phyloP scores from a whole-genome alignment of 2,329 filamentous ascomycete genomes.

The Talaromyces sp. region DNA sequence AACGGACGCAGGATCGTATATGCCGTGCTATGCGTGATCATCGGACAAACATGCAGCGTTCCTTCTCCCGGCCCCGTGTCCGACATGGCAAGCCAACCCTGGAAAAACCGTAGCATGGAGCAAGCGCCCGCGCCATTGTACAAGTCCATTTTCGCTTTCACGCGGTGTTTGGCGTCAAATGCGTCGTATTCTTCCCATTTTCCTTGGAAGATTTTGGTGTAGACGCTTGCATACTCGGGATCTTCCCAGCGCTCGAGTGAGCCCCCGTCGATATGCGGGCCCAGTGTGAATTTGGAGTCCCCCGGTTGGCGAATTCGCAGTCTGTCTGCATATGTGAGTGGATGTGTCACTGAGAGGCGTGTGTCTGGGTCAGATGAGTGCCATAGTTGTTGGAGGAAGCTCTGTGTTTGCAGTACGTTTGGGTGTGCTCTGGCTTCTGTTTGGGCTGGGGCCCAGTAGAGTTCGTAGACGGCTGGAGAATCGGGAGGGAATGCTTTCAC shows the following conservation, averaged over 20 bases:
- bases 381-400: slow-evolving; percentile 60
- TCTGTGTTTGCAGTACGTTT: slow-evolving; percentile 56
- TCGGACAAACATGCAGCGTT: slow-evolving; percentile 74
- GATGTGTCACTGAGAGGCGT: slow-evolving; percentile 49
- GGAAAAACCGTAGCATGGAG: slow-evolving; percentile 79
- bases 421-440: slow-evolving; percentile 62
- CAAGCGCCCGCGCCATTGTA: slow-evolving; percentile 79
- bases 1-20: slow-evolving; percentile 82
- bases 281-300: slow-evolving; percentile 63
- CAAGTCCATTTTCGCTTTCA: slow-evolving; percentile 64
- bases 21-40: slow-evolving; percentile 67
- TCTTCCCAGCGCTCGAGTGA: slow-evolving; percentile 71
- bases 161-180: slow-evolving; percentile 67
- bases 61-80: slow-evolving; percentile 67
- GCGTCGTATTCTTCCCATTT: slow-evolving; percentile 77
- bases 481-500: slow-evolving; percentile 59
- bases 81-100: slow-evolving; percentile 80
- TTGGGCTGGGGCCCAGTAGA: slow-evolving; percentile 49
- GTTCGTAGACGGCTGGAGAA: slow-evolving; percentile 59
- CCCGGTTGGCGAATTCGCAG: slow-evolving; percentile 67
- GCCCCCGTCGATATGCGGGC: slow-evolving; percentile 68
- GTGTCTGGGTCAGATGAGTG: slow-evolving; percentile 47
- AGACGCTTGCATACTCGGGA: slow-evolving; percentile 65
- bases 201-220: slow-evolving; percentile 66
- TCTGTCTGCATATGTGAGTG: slow-evolving; percentile 64